A percentile compares a stretch with the other conserved stretches of the same genome.
Conservation (phyloP, 1,284 basidiomycete genomes). For the Microbotryomycetes sp. region DNA sequence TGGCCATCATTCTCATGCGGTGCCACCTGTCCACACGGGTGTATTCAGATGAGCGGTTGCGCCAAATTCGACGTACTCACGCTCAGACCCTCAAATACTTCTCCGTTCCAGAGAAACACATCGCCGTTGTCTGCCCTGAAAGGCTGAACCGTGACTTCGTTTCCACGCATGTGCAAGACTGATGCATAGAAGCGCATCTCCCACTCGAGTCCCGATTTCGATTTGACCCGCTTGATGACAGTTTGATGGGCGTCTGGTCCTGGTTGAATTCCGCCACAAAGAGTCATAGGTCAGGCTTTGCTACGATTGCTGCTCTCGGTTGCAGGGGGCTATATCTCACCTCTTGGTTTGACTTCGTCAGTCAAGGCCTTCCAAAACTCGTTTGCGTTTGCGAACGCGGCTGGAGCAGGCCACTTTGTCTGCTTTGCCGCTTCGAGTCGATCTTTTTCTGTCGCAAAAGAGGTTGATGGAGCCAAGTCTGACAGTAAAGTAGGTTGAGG, state of each 20-base stretch:
- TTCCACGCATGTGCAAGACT: constrained; percentile 69
- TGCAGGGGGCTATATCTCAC: neutral
- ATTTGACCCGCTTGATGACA: neutral
- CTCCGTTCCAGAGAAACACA: constrained; percentile 34
- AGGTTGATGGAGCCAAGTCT: neutral
- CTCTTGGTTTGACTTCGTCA: constrained; percentile 8
- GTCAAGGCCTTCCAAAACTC: constrained; percentile 1
- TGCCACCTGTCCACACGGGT: constrained; percentile 13
- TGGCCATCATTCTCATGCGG: constrained; percentile 71
- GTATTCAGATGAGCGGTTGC: too few relatives aligned
- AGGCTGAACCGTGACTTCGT: constrained; percentile 60
- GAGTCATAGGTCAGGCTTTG: neutral
- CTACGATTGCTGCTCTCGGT: neutral
- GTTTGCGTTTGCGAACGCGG: neutral
- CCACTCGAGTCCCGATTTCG: neutral
- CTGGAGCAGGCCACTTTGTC: neutral
- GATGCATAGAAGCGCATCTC: constrained; percentile 56
- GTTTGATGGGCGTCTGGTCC: constrained; percentile 14
- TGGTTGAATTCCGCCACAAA: neutral
- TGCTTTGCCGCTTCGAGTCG: neutral
- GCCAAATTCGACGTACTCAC: constrained; percentile 12
- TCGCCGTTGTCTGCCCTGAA: constrained; percentile 45
- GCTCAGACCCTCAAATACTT: constrained; percentile 36
- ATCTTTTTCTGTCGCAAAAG: neutral
- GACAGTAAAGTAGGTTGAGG: neutral